These are phyloP conservation scores for Kingdonia uniflora DNA, from an alignment of 164 flowering plant genomes.

Conservation along the genomic window DNA sequence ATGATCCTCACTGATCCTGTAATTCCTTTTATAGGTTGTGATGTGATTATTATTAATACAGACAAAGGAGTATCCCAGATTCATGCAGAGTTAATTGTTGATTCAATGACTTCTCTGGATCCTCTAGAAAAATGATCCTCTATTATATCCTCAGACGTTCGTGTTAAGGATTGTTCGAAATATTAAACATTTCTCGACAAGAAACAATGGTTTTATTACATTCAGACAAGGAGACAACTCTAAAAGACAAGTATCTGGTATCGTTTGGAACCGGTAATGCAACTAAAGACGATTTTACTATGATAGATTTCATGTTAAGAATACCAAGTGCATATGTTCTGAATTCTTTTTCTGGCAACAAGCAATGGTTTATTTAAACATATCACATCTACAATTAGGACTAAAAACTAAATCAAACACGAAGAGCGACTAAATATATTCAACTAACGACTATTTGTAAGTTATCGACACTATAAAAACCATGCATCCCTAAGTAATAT, in stretches of 20 bases:
- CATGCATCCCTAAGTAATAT: no score
- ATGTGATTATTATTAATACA: conserved; percentile 56
- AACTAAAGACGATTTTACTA: conserved; percentile 50
- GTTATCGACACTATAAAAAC: no score
- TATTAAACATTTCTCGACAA: conserved; percentile 66
- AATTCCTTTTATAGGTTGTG: conserved; percentile 50
- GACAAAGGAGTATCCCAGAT: conserved; percentile 82
- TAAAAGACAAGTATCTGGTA: conserved; percentile 59
- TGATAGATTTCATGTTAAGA: background rate
- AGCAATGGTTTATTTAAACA: no score
- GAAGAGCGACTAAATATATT: no score
- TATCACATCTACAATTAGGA: no score
- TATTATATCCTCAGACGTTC: conserved; percentile 22
- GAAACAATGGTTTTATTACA: no score
- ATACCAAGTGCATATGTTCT: background rate
- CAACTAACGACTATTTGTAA: no score
- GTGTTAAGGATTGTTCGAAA: conserved; percentile 65
- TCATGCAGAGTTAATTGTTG: conserved; percentile 73
- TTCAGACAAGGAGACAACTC: conserved; percentile 51
- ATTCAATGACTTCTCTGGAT: conserved; percentile 37
- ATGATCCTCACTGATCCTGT: background rate
- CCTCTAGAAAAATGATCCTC: conserved; percentile 21
- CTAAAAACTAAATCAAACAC: no score
- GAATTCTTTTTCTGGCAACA: no score
- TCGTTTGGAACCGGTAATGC: conserved; percentile 85